phyloP scores from a whole-genome alignment of 2,329 filamentous ascomycete genomes.

The Podosphaera aphanis region DNA sequence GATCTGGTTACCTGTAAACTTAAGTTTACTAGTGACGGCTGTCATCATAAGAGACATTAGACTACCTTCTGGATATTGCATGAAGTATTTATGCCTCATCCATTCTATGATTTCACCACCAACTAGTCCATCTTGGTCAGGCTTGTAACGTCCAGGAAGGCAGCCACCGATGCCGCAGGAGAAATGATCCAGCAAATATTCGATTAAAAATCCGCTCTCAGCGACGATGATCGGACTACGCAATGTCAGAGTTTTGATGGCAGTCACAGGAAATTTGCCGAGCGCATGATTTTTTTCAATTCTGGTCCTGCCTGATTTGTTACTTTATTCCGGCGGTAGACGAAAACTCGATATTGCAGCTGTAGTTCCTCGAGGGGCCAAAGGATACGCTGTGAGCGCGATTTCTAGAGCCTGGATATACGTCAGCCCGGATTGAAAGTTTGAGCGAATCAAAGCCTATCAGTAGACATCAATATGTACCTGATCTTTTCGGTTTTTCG shows the following conservation, averaged over 20 bases:
- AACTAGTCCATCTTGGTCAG: slow-evolving; percentile 32
- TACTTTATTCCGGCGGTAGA: slow-evolving; percentile 43
- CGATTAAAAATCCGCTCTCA: slow-evolving; percentile 59
- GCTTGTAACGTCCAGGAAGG: too few relatives aligned
- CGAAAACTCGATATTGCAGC: slow-evolving; percentile 55
- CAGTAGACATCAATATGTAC: slow-evolving; percentile 25
- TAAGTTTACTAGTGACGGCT: slow-evolving; percentile 32
- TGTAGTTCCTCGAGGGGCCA: slow-evolving; percentile 50
- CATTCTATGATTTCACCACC: slow-evolving; percentile 37
- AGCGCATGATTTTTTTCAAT: slow-evolving; percentile 61
- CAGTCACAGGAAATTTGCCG: slow-evolving; percentile 66
- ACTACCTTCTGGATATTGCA: slow-evolving; percentile 71
- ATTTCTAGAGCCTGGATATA: slow-evolving; percentile 14
- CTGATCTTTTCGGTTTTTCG: too few relatives aligned
- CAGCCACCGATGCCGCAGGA: too few relatives aligned
- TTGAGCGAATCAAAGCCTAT: slow-evolving; percentile 14
- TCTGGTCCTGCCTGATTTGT: slow-evolving; percentile 50
- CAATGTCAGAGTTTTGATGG: slow-evolving; percentile 24
- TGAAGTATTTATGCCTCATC: slow-evolving; percentile 39
- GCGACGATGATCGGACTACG: slow-evolving; percentile 38
- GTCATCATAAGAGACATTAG: slow-evolving; percentile 52
- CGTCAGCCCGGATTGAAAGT: too few relatives aligned
- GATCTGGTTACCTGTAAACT: slow-evolving; percentile 8
- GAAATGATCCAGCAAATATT: slow-evolving; percentile 55
- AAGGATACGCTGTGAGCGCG: slow-evolving; percentile 36